Conservation (phyloP, 768 basidiomycete species). For the Serendipita sp. region DNA sequence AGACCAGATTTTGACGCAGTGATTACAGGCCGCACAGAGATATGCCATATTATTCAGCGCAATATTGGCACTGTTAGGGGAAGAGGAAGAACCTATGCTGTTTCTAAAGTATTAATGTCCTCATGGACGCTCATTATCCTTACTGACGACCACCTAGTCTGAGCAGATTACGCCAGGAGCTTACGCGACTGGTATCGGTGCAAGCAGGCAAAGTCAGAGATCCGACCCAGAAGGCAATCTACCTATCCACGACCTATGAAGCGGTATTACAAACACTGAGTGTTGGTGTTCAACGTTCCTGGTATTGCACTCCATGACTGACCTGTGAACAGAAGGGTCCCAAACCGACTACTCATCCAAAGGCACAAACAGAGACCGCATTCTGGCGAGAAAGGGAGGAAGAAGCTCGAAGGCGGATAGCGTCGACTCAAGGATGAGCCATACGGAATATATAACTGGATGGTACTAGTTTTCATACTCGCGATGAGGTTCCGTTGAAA, state of each 20-base stretch:
- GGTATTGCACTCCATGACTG: not conserved
- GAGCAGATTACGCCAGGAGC: conserved; percentile 67
- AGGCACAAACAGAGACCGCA: conserved; percentile 70
- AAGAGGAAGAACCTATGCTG: conserved; percentile 90
- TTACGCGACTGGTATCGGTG: conserved; percentile 55
- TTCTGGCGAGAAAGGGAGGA: conserved; percentile 83
- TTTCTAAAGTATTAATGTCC: conserved; percentile 57
- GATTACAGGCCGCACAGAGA: conserved; percentile 48
- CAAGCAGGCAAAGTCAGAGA: conserved; percentile 60
- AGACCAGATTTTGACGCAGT: conserved; percentile 9
- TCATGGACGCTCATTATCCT: not conserved
- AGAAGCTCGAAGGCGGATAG: conserved; percentile 37
- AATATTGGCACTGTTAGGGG: conserved; percentile 62
- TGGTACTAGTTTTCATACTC: too few relatives aligned
- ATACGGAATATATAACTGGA: not conserved
- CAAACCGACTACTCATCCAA: conserved; percentile 60
- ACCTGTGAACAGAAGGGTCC: conserved; percentile 37
- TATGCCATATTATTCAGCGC: conserved; percentile 74
- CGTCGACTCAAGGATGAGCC: conserved; percentile 8
- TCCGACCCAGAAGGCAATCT: conserved; percentile 42
- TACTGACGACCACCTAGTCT: conserved; percentile 34
- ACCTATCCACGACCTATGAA: conserved; percentile 61
- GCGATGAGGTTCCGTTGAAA: not conserved
- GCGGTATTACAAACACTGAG: conserved; percentile 58
- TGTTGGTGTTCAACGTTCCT: conserved; percentile 29